Evolutionary conservation across 345 rosid species (phyloP).

Genomic region (Populus deltoides): DNA sequence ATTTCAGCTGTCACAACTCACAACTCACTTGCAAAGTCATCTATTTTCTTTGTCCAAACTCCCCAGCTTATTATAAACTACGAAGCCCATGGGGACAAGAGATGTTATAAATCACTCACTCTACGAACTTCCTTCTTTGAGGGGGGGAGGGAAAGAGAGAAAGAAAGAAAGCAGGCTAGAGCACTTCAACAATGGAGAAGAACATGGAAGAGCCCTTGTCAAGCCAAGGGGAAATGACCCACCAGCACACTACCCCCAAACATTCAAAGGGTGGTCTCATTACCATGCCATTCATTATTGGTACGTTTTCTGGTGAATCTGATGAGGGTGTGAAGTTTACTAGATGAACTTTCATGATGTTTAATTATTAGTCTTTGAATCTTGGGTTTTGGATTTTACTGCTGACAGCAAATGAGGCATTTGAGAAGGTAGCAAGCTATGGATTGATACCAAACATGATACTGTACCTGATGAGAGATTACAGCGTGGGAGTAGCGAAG

Average conservation of each 20-base stretch:
- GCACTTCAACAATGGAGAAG: conserved; percentile 24
- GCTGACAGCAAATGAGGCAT: conserved; percentile 54
- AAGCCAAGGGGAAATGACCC: conserved; percentile 23
- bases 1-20: conserved; percentile 13
- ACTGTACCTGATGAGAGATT: conserved; percentile 50
- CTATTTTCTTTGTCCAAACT: conserved; percentile 16
- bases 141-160: conserved; percentile 1
- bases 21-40: conserved; percentile 14
- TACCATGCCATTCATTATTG: conserved; percentile 59
- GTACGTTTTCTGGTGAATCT: conserved; percentile 23
- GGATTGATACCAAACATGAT: conserved; percentile 67
- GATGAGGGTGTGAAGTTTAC: not conserved
- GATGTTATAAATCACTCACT: conserved; percentile 17
- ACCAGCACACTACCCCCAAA: conserved; percentile 8
- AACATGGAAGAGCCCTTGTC: conserved; percentile 37
- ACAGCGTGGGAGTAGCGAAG: conserved; percentile 38
- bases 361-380: not conserved
- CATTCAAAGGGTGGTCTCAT: conserved; percentile 42
- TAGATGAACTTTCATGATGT: not conserved
- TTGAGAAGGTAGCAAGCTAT: conserved; percentile 56
- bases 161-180: not conserved
- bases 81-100: conserved; percentile 24
- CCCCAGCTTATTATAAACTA: conserved; percentile 6
- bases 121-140: not conserved
- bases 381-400: not conserved